Base-by-base conservation (phyloP, 2,329 filamentous ascomycete species). In the Hypoxylon sp. region DNA sequence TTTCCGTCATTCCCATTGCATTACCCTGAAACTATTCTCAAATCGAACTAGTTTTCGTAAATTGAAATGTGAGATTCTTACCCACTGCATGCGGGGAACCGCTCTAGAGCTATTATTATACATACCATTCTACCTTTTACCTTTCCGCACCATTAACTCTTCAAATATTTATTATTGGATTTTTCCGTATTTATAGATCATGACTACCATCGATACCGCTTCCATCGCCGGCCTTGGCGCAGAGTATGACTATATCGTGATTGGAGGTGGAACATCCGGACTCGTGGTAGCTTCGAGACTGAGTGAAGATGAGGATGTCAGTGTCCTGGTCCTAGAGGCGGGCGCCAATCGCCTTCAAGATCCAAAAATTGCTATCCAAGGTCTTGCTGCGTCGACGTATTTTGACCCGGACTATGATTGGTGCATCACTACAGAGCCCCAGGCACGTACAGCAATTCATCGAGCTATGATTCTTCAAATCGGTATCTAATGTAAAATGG, bases 281-380 rank as follows among this genome's bases (percentile, higher is more conserved):
- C 52, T 63, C 5, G 63, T 66, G 3, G 55, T 66, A 5, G 68
- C 68, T 19, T 67, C 62, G n/a, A 60, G 66, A 9, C 50, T 70
- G 0, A 57, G 48, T 8, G 68, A 70, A n/a, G 57, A 67, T 19
- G 30, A 62, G 11, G 30, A 63, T 14, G 52, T 75, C 5, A 73
- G 74, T 34, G 75, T 74, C 7, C 73, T 77, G 70, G 71, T 75
- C n/a, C 46, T 65, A 0, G 63, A 65, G 29, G 61, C 61, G 25
- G 61, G 61, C 14, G 50, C 54, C 12, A 60, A 60, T 25, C 61
- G 41, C n/a, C n/a, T 60, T 19, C 19, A 23, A 16, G 61, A 64
- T 14, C 54, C 55, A 16, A 60, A 58, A 12, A 51, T 64, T 16
- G 41, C 41, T 11, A 55, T 60, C n/a, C 61, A 59, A 45, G 50